Conservation (phyloP, 768 basidiomycete species). For the Auricularia sp. region DNA sequence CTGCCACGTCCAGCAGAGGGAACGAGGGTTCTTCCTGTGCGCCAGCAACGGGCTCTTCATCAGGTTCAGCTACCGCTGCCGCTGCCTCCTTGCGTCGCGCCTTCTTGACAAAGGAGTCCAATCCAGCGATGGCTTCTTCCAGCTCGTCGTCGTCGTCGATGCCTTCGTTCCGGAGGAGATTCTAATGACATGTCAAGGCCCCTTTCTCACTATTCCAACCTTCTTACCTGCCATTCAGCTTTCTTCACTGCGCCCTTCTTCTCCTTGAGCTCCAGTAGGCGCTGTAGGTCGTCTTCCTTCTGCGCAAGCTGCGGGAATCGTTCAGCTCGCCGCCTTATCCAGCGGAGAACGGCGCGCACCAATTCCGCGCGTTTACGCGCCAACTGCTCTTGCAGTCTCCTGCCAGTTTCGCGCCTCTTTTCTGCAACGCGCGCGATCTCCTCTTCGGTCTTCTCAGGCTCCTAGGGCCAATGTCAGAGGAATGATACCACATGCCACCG, state of each 20-base stretch:
- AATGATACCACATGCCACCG: neutral
- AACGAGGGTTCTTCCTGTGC: slow-evolving; percentile 73
- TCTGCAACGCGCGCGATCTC: slow-evolving; percentile 72
- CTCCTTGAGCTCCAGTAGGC: slow-evolving; percentile 56
- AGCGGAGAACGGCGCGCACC: slow-evolving; percentile 29
- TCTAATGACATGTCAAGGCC: slow-evolving; percentile 26
- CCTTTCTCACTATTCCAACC: too few relatives aligned
- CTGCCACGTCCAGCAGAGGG: slow-evolving; percentile 85
- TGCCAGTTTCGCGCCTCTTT: slow-evolving; percentile 75
- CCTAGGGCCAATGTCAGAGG: slow-evolving; percentile 8
- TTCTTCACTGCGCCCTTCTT: slow-evolving; percentile 48
- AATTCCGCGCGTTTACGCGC: slow-evolving; percentile 80
- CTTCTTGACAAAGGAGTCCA: slow-evolving; percentile 68
- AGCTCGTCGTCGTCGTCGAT: slow-evolving; percentile 71
- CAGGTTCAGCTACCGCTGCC: neutral
- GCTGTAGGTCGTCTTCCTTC: slow-evolving; percentile 67
- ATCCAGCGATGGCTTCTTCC: slow-evolving; percentile 76
- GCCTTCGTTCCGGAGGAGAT: slow-evolving; percentile 53
- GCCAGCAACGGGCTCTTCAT: neutral
- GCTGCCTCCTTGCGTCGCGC: slow-evolving; percentile 73
- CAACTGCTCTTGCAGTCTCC: slow-evolving; percentile 83
- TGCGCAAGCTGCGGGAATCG: slow-evolving; percentile 42
- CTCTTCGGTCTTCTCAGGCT: slow-evolving; percentile 85
- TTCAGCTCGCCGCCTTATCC: neutral
- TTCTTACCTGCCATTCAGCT: slow-evolving; percentile 63